These are phyloP conservation scores for Camelina neglecta DNA, from an alignment of 345 rosid species.

Conservation along the genomic window DNA sequence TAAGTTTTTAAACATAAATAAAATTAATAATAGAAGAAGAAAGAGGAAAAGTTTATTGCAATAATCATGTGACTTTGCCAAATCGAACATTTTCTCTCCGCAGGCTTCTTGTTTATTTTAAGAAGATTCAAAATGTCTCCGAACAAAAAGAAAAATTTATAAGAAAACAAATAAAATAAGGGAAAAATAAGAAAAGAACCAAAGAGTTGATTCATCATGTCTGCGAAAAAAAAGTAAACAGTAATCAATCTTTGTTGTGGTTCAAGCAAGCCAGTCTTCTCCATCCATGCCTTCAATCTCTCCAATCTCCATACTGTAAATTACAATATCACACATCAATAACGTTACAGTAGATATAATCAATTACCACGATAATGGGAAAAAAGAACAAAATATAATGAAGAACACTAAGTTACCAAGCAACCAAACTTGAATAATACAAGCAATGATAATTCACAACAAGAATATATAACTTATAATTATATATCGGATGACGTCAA, in stretches of 20 bases:
- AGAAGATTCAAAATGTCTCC: slow-evolving; percentile 30
- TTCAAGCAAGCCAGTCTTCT: slow-evolving; percentile 87
- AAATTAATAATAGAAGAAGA: background rate
- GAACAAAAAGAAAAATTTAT: slow-evolving; percentile 15
- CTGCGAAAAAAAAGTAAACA: slow-evolving; percentile 48
- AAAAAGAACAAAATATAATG: no score
- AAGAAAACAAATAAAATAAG: slow-evolving; percentile 31
- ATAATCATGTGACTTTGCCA: slow-evolving; percentile 42
- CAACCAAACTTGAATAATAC: slow-evolving; percentile 12
- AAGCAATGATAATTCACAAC: slow-evolving; percentile 18
- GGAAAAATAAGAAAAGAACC: slow-evolving; percentile 37
- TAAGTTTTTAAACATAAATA: background rate
- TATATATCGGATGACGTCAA: slow-evolving; percentile 31
- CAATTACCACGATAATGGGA: no score
- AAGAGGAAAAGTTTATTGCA: slow-evolving; percentile 42
- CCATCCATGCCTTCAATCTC: slow-evolving; percentile 86
- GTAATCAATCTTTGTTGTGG: slow-evolving; percentile 64
- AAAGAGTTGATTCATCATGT: slow-evolving; percentile 63
- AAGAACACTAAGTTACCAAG: background rate
- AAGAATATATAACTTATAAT: background rate
- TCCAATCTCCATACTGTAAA: slow-evolving; percentile 88
- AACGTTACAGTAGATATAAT: background rate
- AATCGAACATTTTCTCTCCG: slow-evolving; percentile 39
- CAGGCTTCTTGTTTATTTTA: slow-evolving; percentile 54
- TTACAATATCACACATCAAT: slow-evolving; percentile 25